phyloP scores from a whole-genome alignment of 768 basidiomycete genomes.

The Termitomyces heimii region DNA sequence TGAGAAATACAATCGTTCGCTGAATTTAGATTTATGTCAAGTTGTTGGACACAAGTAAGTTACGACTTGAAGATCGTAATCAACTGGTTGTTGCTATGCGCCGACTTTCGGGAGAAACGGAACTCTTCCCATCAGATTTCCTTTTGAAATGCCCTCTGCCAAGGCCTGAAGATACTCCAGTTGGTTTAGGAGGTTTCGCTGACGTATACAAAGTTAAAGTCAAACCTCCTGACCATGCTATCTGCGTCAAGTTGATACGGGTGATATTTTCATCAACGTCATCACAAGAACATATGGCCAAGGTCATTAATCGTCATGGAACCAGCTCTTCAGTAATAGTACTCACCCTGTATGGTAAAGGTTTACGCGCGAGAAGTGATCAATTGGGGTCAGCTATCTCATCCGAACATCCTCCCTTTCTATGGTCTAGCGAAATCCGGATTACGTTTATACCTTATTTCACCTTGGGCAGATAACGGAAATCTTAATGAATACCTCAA shows the following conservation, averaged over 20 bases:
- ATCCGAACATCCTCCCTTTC: slow-evolving; percentile 25
- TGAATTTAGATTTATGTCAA: background rate
- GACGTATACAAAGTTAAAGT: slow-evolving; percentile 7
- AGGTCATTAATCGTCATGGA: background rate
- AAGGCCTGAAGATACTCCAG: background rate
- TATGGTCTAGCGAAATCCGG: slow-evolving; percentile 20
- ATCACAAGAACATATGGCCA: background rate
- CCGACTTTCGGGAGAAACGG: background rate
- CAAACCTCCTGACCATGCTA: background rate
- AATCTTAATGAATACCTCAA: slow-evolving; percentile 26
- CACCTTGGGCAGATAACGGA: slow-evolving; percentile 20
- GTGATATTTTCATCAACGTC: background rate
- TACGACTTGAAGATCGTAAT: background rate
- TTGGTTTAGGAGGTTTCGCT: slow-evolving; percentile 1
- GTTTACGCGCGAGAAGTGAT: slow-evolving; percentile 13
- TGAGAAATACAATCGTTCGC: background rate
- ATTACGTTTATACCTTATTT: slow-evolving; percentile 24
- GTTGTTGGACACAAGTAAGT: background rate
- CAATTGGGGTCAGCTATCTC: slow-evolving; percentile 24
- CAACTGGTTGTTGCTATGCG: slow-evolving; percentile 10
- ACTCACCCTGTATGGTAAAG: background rate
- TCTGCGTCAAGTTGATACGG: slow-evolving; percentile 9
- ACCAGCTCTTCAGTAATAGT: background rate
- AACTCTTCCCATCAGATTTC: slow-evolving; percentile 6
- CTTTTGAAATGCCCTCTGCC: background rate